Percentiles rank a stretch among this genome's conserved stretches.
Conservation (phyloP, 257 asterid species). For the Primulina tabacum region DNA sequence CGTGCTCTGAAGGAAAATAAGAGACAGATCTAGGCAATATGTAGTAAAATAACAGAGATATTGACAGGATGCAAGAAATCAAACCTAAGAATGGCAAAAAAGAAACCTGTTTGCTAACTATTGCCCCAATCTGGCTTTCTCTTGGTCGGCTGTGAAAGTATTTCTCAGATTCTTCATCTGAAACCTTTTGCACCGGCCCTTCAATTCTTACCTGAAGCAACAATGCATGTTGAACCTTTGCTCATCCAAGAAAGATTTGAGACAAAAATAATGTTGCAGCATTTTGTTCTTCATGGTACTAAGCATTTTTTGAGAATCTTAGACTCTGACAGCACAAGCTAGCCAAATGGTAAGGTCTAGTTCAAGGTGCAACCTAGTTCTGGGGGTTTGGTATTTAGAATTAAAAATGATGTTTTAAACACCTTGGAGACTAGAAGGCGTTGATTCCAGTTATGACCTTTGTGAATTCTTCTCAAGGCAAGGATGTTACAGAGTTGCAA, state of each 20-base stretch:
- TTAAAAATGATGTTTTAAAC: conserved; percentile 3
- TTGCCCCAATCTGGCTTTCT: conserved; percentile 80
- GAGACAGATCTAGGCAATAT: conserved; percentile 18
- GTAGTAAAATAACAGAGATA: conserved; percentile 14
- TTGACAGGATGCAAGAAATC: conserved; percentile 17
- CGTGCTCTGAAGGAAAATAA: conserved; percentile 47
- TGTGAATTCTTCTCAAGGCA: not conserved
- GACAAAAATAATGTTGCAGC: conserved; percentile 15
- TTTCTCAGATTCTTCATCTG: conserved; percentile 73
- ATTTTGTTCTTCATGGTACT: conserved; percentile 8
- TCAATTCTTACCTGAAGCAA: conserved; percentile 69
- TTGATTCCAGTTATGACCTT: not conserved
- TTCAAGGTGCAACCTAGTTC: conserved; percentile 6
- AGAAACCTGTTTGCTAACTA: conserved; percentile 76
- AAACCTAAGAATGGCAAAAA: conserved; percentile 15
- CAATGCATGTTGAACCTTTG: conserved; percentile 1
- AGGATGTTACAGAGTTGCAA: not conserved
- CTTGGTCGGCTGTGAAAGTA: conserved; percentile 77
- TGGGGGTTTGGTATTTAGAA: conserved; percentile 7
- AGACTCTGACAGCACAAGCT: not conserved
- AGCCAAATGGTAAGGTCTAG: not conserved
- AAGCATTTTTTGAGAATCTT: conserved; percentile 9
- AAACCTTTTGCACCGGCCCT: conserved; percentile 65
- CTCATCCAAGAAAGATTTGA: conserved; percentile 11
- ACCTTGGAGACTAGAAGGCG: not conserved